These are phyloP conservation scores for Calycina herbarum DNA, from an alignment of 2,329 filamentous ascomycete genomes.

Conservation along the genomic window DNA sequence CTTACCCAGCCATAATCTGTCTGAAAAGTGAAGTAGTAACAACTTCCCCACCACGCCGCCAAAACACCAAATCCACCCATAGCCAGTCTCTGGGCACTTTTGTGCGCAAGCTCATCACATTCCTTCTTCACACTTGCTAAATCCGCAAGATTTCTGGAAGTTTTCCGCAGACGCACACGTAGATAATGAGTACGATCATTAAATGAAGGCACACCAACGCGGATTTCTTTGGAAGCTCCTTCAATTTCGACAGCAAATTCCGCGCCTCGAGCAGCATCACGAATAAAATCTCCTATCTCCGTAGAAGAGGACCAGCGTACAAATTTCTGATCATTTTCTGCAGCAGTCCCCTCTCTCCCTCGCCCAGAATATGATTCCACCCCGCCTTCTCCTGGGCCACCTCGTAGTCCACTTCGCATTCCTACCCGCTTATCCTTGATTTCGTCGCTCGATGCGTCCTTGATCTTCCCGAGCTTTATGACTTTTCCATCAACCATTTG, in stretches of 20 bases:
- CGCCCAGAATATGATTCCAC: conserved; percentile 72
- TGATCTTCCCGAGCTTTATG: conserved; percentile 40
- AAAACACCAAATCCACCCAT: conserved; percentile 76
- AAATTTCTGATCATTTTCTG: conserved; percentile 52
- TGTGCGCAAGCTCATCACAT: conserved; percentile 77
- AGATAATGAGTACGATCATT: conserved; percentile 88
- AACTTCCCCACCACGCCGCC: conserved; percentile 66
- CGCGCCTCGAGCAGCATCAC: conserved; percentile 79
- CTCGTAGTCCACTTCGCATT: conserved; percentile 40
- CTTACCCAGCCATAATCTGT: conserved; percentile 74
- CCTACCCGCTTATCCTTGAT: conserved; percentile 39
- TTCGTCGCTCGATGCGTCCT: conserved; percentile 25
- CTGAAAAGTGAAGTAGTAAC: conserved; percentile 70
- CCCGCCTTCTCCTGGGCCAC: conserved; percentile 53
- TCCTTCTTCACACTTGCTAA: conserved; percentile 76
- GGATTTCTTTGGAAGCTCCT: conserved; percentile 65
- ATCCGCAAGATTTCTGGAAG: conserved; percentile 65
- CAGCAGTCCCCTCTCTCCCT: conserved; percentile 53
- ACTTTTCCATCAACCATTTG: conserved; percentile 49
- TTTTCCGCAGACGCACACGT: conserved; percentile 71
- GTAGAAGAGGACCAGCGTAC: conserved; percentile 87
- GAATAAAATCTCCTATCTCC: conserved; percentile 91
- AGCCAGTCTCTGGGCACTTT: conserved; percentile 75
- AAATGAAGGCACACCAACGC: conserved; percentile 82
- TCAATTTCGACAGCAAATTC: conserved; percentile 86